Evolutionary conservation across 495 filamentous ascomycete genomes (phyloP).

Genomic region (Podospora conica): DNA sequence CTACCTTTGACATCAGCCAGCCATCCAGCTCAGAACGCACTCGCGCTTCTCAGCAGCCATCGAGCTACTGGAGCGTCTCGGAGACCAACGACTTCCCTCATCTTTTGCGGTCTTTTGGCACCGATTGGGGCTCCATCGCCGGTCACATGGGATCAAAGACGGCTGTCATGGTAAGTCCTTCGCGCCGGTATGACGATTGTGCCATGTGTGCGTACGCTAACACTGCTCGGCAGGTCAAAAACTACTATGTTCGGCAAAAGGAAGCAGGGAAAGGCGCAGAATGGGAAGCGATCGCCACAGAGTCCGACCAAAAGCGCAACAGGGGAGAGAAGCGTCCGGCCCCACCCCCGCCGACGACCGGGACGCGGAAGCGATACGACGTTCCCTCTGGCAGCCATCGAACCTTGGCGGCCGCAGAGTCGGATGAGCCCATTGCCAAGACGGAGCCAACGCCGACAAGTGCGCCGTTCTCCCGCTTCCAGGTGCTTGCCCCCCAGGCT

Average conservation of each 20-base stretch:
- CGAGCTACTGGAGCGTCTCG: slow-evolving; percentile 96
- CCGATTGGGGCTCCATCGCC: slow-evolving; percentile 81
- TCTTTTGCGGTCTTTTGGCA: slow-evolving; percentile 75
- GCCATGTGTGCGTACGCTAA: slow-evolving; percentile 25
- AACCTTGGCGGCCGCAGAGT: slow-evolving; percentile 51
- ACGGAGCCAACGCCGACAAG: slow-evolving; percentile 27
- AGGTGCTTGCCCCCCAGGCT: slow-evolving; percentile 36
- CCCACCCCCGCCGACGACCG: slow-evolving; percentile 56
- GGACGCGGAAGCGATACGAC: slow-evolving; percentile 42
- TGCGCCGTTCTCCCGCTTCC: slow-evolving; percentile 35
- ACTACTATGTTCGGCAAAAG: slow-evolving; percentile 78
- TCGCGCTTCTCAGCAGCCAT: slow-evolving; percentile 57
- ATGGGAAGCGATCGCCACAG: slow-evolving; percentile 59
- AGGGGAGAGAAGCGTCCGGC: slow-evolving; percentile 68
- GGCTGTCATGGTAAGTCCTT: slow-evolving; percentile 71
- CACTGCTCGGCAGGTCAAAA: slow-evolving; percentile 65
- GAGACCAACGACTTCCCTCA: slow-evolving; percentile 78
- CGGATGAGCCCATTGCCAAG: slow-evolving; percentile 47
- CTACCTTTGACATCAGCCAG: slow-evolving; percentile 38
- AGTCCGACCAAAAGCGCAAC: slow-evolving; percentile 62
- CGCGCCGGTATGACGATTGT: slow-evolving; percentile 2
- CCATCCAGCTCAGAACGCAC: slow-evolving; percentile 36
- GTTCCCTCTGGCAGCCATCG: slow-evolving; percentile 48
- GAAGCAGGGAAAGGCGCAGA: slow-evolving; percentile 56
- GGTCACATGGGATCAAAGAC: slow-evolving; percentile 87